These are phyloP conservation scores for Cinchona pubescens DNA, from an alignment of 257 asterid genomes.

Conservation along the genomic window DNA sequence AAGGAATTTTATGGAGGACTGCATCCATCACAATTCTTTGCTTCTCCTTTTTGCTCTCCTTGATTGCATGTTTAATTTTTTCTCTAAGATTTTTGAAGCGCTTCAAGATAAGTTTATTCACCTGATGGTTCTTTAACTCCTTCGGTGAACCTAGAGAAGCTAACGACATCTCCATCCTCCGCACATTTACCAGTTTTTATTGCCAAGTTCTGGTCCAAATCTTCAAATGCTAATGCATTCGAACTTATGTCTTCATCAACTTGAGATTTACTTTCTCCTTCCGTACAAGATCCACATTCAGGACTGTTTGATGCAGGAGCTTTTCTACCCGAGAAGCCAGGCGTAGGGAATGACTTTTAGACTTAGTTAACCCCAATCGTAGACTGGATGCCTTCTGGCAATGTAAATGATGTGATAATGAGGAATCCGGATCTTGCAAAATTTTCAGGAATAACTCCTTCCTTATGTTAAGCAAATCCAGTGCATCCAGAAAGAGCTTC, in stretches of 20 bases:
- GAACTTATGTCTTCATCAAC: neutral
- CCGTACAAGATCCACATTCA: conserved; percentile 10
- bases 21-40: conserved; percentile 72
- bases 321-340: conserved; percentile 23
- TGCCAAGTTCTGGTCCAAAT: conserved; percentile 7
- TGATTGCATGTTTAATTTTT: conserved; percentile 56
- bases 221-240: conserved; percentile 13
- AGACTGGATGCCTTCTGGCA: conserved; percentile 32
- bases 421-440: conserved; percentile 60
- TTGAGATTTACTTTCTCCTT: conserved; percentile 18
- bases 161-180: conserved; percentile 16
- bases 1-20: conserved; percentile 64
- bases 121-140: conserved; percentile 27
- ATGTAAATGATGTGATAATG: conserved; percentile 44
- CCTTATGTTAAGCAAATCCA: conserved; percentile 66
- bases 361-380: conserved; percentile 48
- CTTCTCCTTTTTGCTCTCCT: conserved; percentile 63
- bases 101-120: conserved; percentile 38
- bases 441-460: conserved; percentile 71
- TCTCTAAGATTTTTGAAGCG: conserved; percentile 60
- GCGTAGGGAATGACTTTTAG: conserved; percentile 53
- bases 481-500: conserved; percentile 65
- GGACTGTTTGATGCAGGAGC: neutral
- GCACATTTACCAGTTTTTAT: conserved; percentile 15
- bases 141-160: conserved; percentile 22